Percentiles rank a stretch among this genome's conserved stretches.
Conservation (phyloP, 768 basidiomycete species). For the Kwoniella dendrophila region DNA sequence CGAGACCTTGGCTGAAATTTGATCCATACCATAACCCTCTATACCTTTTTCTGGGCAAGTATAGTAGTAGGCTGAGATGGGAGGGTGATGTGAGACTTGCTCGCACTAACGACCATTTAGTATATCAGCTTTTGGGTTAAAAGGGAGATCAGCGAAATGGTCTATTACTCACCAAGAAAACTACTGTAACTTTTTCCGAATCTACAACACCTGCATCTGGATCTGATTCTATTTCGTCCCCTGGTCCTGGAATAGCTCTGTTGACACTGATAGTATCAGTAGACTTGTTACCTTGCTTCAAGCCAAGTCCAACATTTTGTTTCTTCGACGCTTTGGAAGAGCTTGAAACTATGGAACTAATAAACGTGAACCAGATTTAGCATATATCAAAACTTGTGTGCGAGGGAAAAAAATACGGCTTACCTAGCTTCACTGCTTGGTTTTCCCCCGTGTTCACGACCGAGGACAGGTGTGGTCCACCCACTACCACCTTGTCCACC, state of each 20-base stretch:
- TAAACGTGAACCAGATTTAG: not conserved
- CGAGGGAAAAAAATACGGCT: not conserved
- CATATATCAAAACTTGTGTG: not conserved
- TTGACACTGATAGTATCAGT: constrained; percentile 32
- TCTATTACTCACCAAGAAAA: constrained; percentile 62
- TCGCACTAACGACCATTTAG: constrained; percentile 63
- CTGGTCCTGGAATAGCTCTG: constrained; percentile 46
- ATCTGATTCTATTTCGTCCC: constrained; percentile 54
- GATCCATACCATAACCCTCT: constrained; percentile 76
- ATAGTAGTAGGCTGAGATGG: constrained; percentile 82
- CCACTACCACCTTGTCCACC: constrained; percentile 49
- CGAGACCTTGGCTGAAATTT: constrained; percentile 88
- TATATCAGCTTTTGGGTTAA: not conserved
- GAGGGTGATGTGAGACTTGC: constrained; percentile 96
- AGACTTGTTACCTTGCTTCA: constrained; percentile 46
- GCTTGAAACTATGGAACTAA: constrained; percentile 41
- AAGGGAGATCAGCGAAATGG: not conserved
- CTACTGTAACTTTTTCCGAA: constrained; percentile 65
- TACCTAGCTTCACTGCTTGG: constrained; percentile 39
- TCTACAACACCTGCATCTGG: constrained; percentile 57
- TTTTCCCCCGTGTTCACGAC: constrained; percentile 43
- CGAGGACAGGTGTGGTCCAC: constrained; percentile 47
- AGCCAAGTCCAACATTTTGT: not conserved
- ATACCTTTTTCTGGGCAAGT: constrained; percentile 72
- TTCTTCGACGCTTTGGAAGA: constrained; percentile 36